Evolutionary conservation across 1,284 basidiomycete genomes (phyloP).

Genomic region (Ceratobasidium papillatum): DNA sequence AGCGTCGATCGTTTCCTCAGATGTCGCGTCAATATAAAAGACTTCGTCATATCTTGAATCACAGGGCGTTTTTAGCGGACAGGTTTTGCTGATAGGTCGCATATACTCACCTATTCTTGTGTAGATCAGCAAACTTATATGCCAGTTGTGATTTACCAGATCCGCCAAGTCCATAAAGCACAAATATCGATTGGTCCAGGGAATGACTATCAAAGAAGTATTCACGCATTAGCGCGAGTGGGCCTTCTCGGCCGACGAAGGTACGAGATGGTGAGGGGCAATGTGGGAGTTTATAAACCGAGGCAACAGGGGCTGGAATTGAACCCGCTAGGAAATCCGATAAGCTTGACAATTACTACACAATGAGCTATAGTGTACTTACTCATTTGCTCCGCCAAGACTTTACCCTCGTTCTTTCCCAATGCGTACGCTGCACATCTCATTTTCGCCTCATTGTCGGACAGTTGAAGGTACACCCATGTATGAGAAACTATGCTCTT

Average conservation of each 20-base stretch:
- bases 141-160: conserved; percentile 8
- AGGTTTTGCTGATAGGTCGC: too few relatives aligned
- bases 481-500: background rate
- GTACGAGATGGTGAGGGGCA: conserved; percentile 4
- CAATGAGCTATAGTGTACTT: background rate
- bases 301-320: too few relatives aligned
- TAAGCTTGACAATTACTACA: background rate
- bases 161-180: conserved; percentile 19
- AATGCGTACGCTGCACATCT: background rate
- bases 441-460: background rate
- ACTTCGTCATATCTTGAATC: background rate
- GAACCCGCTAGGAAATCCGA: background rate
- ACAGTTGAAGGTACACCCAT: background rate
- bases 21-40: conserved; percentile 24
- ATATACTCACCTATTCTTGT: background rate
- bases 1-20: background rate
- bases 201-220: background rate
- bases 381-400: background rate
- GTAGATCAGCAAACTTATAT: conserved; percentile 3
- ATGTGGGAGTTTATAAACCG: background rate
- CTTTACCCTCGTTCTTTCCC: background rate
- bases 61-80: background rate
- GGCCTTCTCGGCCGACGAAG: conserved; percentile 1
- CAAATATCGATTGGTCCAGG: background rate
- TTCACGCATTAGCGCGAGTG: background rate